These are phyloP conservation scores for Panaeolus papilionaceus DNA, from an alignment of 768 basidiomycete genomes.

Conservation along the genomic window DNA sequence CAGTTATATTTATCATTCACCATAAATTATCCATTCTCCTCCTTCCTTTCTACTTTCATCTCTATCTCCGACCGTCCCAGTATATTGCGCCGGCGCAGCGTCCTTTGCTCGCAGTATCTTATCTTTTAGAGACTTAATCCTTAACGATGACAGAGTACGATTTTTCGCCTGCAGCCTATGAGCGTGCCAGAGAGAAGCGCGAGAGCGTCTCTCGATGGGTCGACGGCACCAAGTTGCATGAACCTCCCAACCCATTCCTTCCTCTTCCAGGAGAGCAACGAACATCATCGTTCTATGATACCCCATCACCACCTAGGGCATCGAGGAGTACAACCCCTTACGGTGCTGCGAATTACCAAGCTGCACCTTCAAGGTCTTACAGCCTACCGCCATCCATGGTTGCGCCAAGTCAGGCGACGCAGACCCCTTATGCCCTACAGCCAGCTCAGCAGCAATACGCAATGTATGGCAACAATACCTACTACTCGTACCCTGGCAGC, in stretches of 20 bases:
- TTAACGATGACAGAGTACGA: constrained; percentile 31
- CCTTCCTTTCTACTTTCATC: constrained; percentile 6
- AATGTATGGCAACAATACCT: not conserved
- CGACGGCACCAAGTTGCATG: constrained; percentile 20
- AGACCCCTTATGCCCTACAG: not conserved
- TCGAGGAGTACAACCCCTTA: not conserved
- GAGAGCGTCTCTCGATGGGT: constrained; percentile 27
- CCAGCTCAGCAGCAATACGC: not conserved
- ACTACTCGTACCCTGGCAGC: not conserved
- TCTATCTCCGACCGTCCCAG: constrained; percentile 9
- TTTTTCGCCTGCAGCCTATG: constrained; percentile 27
- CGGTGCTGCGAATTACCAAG: not conserved
- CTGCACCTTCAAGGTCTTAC: not conserved
- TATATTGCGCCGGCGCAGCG: not conserved
- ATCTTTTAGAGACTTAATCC: not conserved
- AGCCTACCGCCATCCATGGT: constrained; percentile 4
- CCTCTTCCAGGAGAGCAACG: constrained; percentile 25
- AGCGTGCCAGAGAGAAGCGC: constrained; percentile 25
- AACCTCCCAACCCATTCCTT: constrained; percentile 25
- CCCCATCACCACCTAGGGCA: not conserved
- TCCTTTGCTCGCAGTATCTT: constrained; percentile 4
- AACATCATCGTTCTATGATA: constrained; percentile 1
- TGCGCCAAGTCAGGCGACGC: not conserved
- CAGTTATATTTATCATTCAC: constrained; percentile 1
- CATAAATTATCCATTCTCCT: constrained; percentile 2